Base-by-base conservation (phyloP, 805 yeast species). In the Saturnispora halmiae region DNA sequence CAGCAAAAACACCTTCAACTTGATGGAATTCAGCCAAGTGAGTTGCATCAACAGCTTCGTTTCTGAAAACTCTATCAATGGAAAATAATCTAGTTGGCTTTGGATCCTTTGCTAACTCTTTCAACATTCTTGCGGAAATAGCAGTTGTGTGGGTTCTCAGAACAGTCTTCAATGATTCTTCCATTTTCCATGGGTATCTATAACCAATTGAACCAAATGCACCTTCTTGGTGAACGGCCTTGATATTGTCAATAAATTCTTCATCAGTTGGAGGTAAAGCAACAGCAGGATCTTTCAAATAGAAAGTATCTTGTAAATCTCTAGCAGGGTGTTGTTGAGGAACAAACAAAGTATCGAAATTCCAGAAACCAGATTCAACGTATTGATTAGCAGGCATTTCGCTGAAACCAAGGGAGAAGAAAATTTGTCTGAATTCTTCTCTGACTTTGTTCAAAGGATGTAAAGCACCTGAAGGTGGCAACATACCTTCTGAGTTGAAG, bases 321-420 rank as follows among this genome's bases (percentile, higher is more conserved):
- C 99, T 81, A 37, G 99, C 99, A 14, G 99, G 98, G 68, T 92
- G 99, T 69, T 92, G 97, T 69, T 92, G 99, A 42, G 99, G 99
- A 41, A 92, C 99, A 56, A 69, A 92, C 55, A 92, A 73, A 3
- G 98, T 77, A 63, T 92, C 99, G 59, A 92, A 92, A 66, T 92
- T 92, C 99, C 99, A 92, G 78, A 92, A 92, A 4, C 97, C 97
- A 14, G 92, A 76, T 60, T 92, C 99, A 40, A 92, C 99, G 61
- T 88, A 92, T 64, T 90, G 96, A 64, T 90, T 90, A 20, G 98
- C 82, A 46, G 98, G 96, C 99, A 92, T 92, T 68, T 92, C 99
- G 22, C 92, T 78, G 78, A 92, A 92, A 6, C 99, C 99, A 88
- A 92, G 79, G 29, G 92, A 79, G 67, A 92, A 90, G 77, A 92